Conservation (phyloP, 2,329 filamentous ascomycete genomes). For the Verticillium longisporum region DNA sequence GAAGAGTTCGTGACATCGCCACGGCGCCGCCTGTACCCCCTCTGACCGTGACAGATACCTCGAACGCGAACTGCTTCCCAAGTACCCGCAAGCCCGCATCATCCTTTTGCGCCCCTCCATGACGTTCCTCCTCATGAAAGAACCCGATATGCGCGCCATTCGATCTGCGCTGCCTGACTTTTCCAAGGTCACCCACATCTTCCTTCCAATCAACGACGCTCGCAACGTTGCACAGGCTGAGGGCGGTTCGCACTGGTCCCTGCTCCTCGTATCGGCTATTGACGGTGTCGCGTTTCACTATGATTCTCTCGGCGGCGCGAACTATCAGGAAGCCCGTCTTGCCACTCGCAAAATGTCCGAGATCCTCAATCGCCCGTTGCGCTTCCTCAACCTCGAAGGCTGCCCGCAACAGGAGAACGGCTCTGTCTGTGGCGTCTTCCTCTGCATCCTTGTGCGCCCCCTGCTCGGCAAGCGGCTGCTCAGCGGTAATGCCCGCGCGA, state of each 20-base stretch:
- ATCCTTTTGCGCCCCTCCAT: conserved; percentile 87
- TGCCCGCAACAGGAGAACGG: conserved; percentile 87
- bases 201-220: conserved; percentile 91
- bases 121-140: conserved; percentile 85
- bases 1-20: conserved; percentile 58
- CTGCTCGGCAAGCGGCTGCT: conserved; percentile 81
- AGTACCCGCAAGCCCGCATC: conserved; percentile 78
- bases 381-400: conserved; percentile 77
- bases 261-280: conserved; percentile 81
- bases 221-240: conserved; percentile 70
- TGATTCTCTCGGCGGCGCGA: conserved; percentile 73
- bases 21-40: not conserved
- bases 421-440: conserved; percentile 91
- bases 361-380: conserved; percentile 59
- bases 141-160: conserved; percentile 46
- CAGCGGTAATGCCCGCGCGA: conserved; percentile 70
- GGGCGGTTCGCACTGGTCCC: conserved; percentile 89
- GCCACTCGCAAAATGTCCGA: conserved; percentile 63
- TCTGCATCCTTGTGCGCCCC: conserved; percentile 92
- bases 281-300: conserved; percentile 96
- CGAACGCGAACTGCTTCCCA: conserved; percentile 77
- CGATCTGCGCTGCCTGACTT: conserved; percentile 75
- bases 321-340: conserved; percentile 64
- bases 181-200: conserved; percentile 76
- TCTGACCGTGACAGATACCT: conserved; percentile 52